phyloP scores from a whole-genome alignment of 768 basidiomycete species.

The Amanita fuliginea region DNA sequence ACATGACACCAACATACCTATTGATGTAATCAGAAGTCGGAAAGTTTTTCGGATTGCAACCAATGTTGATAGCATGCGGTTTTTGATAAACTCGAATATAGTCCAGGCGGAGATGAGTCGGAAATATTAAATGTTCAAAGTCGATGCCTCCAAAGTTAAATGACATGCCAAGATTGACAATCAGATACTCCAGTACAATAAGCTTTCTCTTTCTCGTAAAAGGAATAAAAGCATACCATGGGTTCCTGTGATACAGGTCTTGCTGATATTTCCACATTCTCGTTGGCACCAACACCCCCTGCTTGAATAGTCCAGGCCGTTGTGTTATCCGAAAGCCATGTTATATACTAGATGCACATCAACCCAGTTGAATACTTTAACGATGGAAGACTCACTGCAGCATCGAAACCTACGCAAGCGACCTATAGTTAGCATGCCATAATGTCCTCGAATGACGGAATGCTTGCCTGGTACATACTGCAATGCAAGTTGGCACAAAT shows the following conservation, averaged over 20 bases:
- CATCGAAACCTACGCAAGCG: conserved; percentile 42
- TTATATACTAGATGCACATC: conserved; percentile 47
- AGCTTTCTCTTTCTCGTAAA: not conserved
- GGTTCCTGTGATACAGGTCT: conserved; percentile 71
- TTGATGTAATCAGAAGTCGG: conserved; percentile 63
- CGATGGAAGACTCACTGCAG: conserved; percentile 30
- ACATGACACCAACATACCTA: conserved; percentile 21
- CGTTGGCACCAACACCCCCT: conserved; percentile 52
- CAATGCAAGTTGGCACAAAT: not conserved
- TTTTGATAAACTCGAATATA: conserved; percentile 60
- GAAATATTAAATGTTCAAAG: conserved; percentile 53
- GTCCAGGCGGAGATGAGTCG: conserved; percentile 32
- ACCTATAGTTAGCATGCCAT: conserved; percentile 11
- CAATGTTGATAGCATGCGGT: conserved; percentile 42
- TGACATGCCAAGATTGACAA: conserved; percentile 75
- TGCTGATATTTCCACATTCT: conserved; percentile 42
- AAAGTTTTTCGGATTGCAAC: conserved; percentile 50
- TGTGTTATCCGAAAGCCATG: conserved; percentile 63
- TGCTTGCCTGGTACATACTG: conserved; percentile 27
- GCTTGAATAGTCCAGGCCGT: conserved; percentile 64
- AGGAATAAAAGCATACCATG: conserved; percentile 36
- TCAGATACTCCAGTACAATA: conserved; percentile 51
- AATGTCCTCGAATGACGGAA: not conserved
- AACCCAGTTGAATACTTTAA: not conserved
- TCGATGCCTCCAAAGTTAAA: conserved; percentile 65